Evolutionary conservation across 1,139 yeast species (phyloP).

Genomic region (Geotrichum candidum): DNA sequence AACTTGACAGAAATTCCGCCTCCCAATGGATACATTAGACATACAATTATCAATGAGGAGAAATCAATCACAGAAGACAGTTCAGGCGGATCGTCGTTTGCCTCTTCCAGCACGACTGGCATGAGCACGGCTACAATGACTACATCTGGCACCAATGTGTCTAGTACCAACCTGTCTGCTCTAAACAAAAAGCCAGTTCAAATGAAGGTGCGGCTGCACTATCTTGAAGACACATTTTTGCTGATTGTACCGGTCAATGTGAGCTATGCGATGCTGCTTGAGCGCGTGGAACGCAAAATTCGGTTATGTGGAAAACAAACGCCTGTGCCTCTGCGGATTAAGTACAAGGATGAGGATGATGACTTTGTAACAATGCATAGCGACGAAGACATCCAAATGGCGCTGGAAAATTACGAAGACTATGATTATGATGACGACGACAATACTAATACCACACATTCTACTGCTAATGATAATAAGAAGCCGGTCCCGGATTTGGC

Average conservation of each 20-base stretch:
- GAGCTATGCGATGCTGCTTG: constrained; percentile 44
- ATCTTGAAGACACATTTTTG: constrained; percentile 41
- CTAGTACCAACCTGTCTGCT: neutral
- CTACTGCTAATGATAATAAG: neutral
- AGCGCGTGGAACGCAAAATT: constrained; percentile 42
- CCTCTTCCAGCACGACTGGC: neutral
- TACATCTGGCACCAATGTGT: neutral
- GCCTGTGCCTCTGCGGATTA: constrained; percentile 47
- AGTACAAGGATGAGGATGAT: constrained; percentile 92
- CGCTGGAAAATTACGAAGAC: constrained; percentile 31
- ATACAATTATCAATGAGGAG: neutral
- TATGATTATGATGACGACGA: neutral
- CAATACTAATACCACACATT: neutral
- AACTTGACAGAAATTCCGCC: constrained; percentile 14
- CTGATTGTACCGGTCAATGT: constrained; percentile 45
- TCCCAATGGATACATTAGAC: constrained; percentile 8
- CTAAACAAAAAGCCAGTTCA: constrained; percentile 5
- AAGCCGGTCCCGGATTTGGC: constrained; percentile 12
- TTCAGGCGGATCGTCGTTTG: constrained; percentile 1
- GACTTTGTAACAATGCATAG: constrained; percentile 84
- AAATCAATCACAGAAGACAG: neutral
- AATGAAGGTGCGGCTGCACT: constrained; percentile 48
- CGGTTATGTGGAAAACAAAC: constrained; percentile 39
- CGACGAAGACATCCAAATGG: constrained; percentile 60
- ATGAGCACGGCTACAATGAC: neutral